phyloP scores from a whole-genome alignment of 106 monocot genomes.

The Alisma plantagoaquatica region DNA sequence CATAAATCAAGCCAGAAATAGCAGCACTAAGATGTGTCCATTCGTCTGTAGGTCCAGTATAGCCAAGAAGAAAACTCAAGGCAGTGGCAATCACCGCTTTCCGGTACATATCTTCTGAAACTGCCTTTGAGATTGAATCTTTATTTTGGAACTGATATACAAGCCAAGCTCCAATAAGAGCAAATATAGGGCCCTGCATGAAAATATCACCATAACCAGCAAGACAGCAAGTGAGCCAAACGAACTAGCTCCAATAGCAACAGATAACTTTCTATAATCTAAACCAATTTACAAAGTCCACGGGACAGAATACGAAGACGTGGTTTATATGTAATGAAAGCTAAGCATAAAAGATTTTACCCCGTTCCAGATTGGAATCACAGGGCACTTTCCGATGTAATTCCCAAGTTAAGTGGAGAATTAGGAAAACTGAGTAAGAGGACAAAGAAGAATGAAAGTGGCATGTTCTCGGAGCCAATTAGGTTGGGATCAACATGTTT shows the following conservation, averaged over 20 bases:
- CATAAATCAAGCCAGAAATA: conserved; percentile 46
- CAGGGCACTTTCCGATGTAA: no score
- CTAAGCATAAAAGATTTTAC: no score
- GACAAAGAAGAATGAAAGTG: no score
- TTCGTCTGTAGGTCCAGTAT: conserved; percentile 50
- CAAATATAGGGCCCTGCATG: conserved; percentile 65
- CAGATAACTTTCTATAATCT: no score
- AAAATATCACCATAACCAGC: neutral
- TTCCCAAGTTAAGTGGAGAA: no score
- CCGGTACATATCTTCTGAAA: conserved; percentile 54
- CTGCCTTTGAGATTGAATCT: conserved; percentile 22
- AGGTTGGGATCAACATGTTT: no score
- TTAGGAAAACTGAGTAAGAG: no score
- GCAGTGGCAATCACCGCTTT: conserved; percentile 55
- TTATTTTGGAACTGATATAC: conserved; percentile 68
- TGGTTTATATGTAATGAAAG: no score
- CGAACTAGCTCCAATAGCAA: neutral
- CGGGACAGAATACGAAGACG: neutral
- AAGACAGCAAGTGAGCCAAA: no score
- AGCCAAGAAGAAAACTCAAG: conserved; percentile 47
- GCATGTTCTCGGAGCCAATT: no score
- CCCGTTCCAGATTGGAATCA: no score
- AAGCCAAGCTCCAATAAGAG: conserved; percentile 79
- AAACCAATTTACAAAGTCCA: neutral
- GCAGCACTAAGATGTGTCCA: conserved; percentile 69